These are phyloP conservation scores for Neonectria coccinea DNA, from an alignment of 2,329 filamentous ascomycete genomes.

Conservation along the genomic window DNA sequence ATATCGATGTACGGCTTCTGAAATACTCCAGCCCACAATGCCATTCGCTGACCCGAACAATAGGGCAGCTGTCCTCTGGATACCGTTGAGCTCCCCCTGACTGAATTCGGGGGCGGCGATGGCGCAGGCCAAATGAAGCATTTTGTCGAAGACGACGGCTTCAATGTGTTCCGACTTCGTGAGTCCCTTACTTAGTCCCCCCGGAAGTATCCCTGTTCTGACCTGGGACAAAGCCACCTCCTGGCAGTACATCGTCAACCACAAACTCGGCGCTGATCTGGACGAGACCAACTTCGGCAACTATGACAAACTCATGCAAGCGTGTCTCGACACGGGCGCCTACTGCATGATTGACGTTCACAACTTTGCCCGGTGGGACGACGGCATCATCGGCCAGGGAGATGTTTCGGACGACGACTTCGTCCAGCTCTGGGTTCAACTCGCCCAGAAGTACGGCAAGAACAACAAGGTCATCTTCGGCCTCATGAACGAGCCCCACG, in stretches of 20 bases:
- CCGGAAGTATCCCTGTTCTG: neutral
- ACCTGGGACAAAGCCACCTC: constrained; percentile 49
- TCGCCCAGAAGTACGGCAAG: constrained; percentile 69
- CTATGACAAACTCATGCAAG: constrained; percentile 68
- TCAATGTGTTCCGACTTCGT: constrained; percentile 68
- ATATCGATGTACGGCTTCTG: constrained; percentile 54
- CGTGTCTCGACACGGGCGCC: constrained; percentile 67
- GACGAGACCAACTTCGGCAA: constrained; percentile 60
- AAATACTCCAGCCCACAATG: neutral
- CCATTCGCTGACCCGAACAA: constrained; percentile 7
- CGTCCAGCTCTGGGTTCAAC: constrained; percentile 66
- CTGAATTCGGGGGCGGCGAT: constrained; percentile 48
- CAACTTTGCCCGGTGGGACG: constrained; percentile 72
- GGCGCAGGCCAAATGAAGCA: constrained; percentile 67
- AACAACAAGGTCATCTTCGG: constrained; percentile 68
- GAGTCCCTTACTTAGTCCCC: constrained; percentile 32
- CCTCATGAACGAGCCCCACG: constrained; percentile 78
- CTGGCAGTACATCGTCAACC: constrained; percentile 71
- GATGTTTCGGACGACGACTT: constrained; percentile 71
- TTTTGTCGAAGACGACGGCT: constrained; percentile 62
- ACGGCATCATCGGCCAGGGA: constrained; percentile 72
- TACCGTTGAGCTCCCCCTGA: constrained; percentile 52
- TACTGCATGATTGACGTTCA: constrained; percentile 70
- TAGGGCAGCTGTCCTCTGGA: constrained; percentile 54
- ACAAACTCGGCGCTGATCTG: constrained; percentile 63